Evolutionary conservation across 2,329 filamentous ascomycete species (phyloP).

Genomic region (Microthyrium microscopicum): DNA sequence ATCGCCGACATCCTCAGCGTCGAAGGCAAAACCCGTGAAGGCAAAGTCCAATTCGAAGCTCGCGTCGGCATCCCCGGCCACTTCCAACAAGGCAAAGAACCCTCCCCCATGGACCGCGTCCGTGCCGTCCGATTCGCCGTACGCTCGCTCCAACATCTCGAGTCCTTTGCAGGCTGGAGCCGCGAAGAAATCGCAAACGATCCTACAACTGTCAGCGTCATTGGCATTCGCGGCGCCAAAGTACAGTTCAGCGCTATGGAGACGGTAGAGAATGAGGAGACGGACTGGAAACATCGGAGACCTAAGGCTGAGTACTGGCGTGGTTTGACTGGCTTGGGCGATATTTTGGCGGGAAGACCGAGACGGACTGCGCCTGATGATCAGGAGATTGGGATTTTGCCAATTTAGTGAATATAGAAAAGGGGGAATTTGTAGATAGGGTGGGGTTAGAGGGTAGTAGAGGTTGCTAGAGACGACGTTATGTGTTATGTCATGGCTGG

Average conservation of each 20-base stretch:
- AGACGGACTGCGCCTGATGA: too few relatives aligned
- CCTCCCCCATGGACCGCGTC: slow-evolving; percentile 90
- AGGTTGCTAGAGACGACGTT: too few relatives aligned
- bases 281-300: slow-evolving; percentile 82
- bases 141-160: slow-evolving; percentile 84
- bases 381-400: too few relatives aligned
- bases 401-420: too few relatives aligned
- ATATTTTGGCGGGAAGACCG: slow-evolving; percentile 54
- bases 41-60: slow-evolving; percentile 82
- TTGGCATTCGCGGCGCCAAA: slow-evolving; percentile 79
- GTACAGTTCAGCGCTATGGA: slow-evolving; percentile 78
- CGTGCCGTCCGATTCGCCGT: slow-evolving; percentile 83
- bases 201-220: slow-evolving; percentile 59
- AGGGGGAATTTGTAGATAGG: too few relatives aligned
- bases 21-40: too few relatives aligned
- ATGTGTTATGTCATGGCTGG: too few relatives aligned
- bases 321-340: slow-evolving; percentile 60
- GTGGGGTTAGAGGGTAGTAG: too few relatives aligned
- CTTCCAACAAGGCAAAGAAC: slow-evolving; percentile 85
- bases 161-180: slow-evolving; percentile 52
- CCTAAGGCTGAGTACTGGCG: slow-evolving; percentile 80
- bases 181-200: slow-evolving; percentile 56
- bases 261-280: slow-evolving; percentile 65
- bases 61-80: slow-evolving; percentile 84
- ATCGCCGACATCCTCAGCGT: slow-evolving; percentile 93